phyloP scores from a whole-genome alignment of 2,329 filamentous ascomycete species.

The Sphaerulina vaccinii region DNA sequence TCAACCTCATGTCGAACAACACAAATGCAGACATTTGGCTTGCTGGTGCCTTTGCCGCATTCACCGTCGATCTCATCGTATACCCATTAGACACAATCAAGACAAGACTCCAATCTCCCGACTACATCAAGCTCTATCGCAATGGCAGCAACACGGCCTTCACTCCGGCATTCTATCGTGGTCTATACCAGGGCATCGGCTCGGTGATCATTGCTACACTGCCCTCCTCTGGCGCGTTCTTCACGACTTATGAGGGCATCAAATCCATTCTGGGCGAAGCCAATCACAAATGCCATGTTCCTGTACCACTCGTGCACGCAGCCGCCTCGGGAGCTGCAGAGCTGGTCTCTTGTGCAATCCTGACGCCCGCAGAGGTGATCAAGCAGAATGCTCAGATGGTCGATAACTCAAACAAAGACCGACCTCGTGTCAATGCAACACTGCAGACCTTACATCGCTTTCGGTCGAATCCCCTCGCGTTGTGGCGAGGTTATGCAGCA shows the following conservation, averaged over 20 bases:
- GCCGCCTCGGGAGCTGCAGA: slow-evolving; percentile 74
- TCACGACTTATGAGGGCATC: slow-evolving; percentile 80
- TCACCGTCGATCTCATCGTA: slow-evolving; percentile 79
- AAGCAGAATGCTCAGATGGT: slow-evolving; percentile 95
- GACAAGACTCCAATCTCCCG: slow-evolving; percentile 76
- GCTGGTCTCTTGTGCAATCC: slow-evolving; percentile 78
- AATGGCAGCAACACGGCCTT: slow-evolving; percentile 56
- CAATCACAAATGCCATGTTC: too few relatives aligned
- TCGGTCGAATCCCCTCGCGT: slow-evolving; percentile 53
- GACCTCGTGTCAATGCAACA: slow-evolving; percentile 48
- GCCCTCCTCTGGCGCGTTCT: slow-evolving; percentile 88
- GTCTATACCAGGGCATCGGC: slow-evolving; percentile 83
- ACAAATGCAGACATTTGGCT: slow-evolving; percentile 36
- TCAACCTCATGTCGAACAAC: slow-evolving; percentile 34
- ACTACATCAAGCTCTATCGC: slow-evolving; percentile 68
- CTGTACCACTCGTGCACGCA: slow-evolving; percentile 69
- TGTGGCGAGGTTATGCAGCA: slow-evolving; percentile 71
- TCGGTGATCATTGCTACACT: slow-evolving; percentile 82
- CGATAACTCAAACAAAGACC: slow-evolving; percentile 39
- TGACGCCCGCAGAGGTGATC: slow-evolving; percentile 85
- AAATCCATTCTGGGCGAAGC: slow-evolving; percentile 61
- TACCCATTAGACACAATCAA: slow-evolving; percentile 90
- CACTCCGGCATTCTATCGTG: slow-evolving; percentile 62
- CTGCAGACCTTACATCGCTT: slow-evolving; percentile 59
- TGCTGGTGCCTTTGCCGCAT: slow-evolving; percentile 76